A percentile compares a stretch with the other conserved stretches of the same genome.
Conservation (phyloP, 768 basidiomycete species). For the Leccinum fibrillosum region DNA sequence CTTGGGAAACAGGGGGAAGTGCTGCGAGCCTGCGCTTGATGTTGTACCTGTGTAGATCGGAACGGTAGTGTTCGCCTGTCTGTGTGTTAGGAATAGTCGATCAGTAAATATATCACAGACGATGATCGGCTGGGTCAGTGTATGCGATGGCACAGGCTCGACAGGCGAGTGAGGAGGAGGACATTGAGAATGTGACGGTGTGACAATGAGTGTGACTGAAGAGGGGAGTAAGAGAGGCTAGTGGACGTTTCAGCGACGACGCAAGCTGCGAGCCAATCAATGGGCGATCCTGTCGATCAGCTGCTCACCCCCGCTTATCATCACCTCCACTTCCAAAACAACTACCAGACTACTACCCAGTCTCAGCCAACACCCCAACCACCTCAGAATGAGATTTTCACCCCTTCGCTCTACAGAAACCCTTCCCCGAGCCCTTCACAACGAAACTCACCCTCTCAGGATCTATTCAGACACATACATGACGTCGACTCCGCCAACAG, state of each 20-base stretch:
- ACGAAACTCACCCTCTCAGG: conserved; percentile 27
- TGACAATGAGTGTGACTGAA: background rate
- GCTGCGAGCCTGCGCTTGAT: conserved; percentile 94
- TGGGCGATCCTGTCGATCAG: conserved; percentile 57
- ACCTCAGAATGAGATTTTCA: conserved; percentile 25
- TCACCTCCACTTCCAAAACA: conserved; percentile 36
- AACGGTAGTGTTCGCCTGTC: conserved; percentile 83
- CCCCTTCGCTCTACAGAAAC: conserved; percentile 24
- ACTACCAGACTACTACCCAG: conserved; percentile 21
- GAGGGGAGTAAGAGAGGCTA: background rate
- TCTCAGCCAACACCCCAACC: conserved; percentile 19
- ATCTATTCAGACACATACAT: conserved; percentile 33
- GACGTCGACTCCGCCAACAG: conserved; percentile 13
- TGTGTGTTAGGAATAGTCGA: background rate
- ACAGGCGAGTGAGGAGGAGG: conserved; percentile 54
- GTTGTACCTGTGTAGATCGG: conserved; percentile 96
- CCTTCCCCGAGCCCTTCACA: conserved; percentile 30
- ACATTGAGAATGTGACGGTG: conserved; percentile 10
- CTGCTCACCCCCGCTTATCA: conserved; percentile 60
- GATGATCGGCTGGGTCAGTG: conserved; percentile 75
- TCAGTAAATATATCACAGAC: conserved; percentile 38
- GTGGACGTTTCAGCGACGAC: conserved; percentile 25
- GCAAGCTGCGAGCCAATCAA: conserved; percentile 45
- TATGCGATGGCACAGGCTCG: conserved; percentile 91
- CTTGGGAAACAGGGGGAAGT: conserved; percentile 77